Percentiles rank a stretch among this genome's conserved stretches.
phyloP scores from a whole-genome alignment of 1,284 basidiomycete genomes.

The Tilletia horrida region DNA sequence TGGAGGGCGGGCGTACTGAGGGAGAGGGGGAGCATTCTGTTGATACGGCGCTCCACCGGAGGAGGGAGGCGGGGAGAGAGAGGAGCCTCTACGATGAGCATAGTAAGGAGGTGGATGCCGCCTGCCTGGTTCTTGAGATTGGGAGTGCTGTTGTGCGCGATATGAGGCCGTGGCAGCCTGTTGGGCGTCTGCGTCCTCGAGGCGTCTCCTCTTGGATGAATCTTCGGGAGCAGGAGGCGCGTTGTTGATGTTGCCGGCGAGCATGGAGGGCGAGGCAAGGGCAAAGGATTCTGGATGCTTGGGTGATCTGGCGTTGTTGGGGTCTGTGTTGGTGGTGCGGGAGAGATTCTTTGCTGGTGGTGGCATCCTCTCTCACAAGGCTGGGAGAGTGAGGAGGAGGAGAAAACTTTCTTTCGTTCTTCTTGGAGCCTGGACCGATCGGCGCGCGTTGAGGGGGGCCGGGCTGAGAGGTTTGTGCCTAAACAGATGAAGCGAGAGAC shows the following conservation, averaged over 20 bases:
- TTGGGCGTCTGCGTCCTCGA: slow-evolving; percentile 6
- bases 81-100: not conserved
- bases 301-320: too few species aligned
- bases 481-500: too few species aligned
- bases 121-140: not conserved
- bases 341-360: too few species aligned
- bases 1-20: not conserved
- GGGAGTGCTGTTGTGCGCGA: slow-evolving; percentile 13
- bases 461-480: too few species aligned
- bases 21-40: not conserved
- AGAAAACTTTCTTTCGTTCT: too few species aligned
- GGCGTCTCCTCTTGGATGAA: not conserved
- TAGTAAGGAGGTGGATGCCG: not conserved
- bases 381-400: too few species aligned
- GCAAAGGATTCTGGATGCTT: too few species aligned
- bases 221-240: not conserved
- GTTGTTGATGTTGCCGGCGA: not conserved
- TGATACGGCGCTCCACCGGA: not conserved
- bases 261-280: not conserved
- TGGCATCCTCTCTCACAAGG: too few species aligned
- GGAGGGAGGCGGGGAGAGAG: slow-evolving; percentile 9
- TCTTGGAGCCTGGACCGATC: too few species aligned
- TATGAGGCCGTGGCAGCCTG: slow-evolving; percentile 6
- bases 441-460: too few species aligned
- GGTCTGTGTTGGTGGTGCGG: too few species aligned